These are phyloP conservation scores for Penicillium oxalicum DNA, from an alignment of 2,329 filamentous ascomycete genomes.

Conservation along the genomic window DNA sequence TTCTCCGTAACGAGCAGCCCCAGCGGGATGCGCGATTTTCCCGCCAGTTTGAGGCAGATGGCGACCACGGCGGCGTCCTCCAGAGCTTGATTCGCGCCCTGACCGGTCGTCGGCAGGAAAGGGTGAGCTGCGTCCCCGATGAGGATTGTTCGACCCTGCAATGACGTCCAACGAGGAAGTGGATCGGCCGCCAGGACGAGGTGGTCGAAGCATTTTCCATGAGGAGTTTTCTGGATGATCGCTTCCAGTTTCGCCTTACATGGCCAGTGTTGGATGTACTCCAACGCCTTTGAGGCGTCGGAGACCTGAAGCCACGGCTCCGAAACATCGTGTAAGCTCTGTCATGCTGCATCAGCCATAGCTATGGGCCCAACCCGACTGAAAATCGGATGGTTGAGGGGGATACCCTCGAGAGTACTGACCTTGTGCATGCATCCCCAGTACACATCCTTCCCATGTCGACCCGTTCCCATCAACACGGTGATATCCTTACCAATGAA, in stretches of 20 bases:
- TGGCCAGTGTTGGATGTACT: neutral
- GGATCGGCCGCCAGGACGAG: neutral
- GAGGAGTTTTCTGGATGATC: neutral
- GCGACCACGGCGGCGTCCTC: neutral
- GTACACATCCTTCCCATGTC: slow-evolving; percentile 1
- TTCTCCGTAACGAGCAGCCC: neutral
- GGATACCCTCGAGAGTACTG: neutral
- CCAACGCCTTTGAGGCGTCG: neutral
- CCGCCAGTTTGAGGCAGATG: neutral
- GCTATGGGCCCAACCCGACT: too few species aligned
- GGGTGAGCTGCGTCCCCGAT: neutral
- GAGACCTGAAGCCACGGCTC: neutral
- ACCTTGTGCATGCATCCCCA: neutral
- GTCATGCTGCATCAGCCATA: too few species aligned
- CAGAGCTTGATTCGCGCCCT: neutral
- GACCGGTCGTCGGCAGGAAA: neutral
- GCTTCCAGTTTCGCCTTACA: neutral
- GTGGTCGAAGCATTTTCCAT: neutral
- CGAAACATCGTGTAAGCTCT: neutral
- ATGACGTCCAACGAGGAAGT: neutral
- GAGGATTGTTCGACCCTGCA: neutral
- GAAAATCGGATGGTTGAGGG: too few species aligned
- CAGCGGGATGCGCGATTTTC: neutral
- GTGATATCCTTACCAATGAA: slow-evolving; percentile 1
- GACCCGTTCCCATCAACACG: neutral